Conservation (phyloP, 345 rosid genomes). For the Cardamine resedifolia region DNA sequence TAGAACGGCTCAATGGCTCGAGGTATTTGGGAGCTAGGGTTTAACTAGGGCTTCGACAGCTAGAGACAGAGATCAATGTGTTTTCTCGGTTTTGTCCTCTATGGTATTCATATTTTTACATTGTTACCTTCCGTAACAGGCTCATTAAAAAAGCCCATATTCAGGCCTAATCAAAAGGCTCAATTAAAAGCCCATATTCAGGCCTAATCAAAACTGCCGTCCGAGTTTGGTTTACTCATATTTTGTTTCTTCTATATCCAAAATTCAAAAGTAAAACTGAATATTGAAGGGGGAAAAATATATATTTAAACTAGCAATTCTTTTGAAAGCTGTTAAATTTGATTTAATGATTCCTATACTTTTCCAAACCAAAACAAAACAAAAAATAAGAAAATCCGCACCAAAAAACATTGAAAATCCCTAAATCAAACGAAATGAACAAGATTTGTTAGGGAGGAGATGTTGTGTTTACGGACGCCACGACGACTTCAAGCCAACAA, state of each 20-base stretch:
- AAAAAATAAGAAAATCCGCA: not conserved
- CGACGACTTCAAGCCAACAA: slow-evolving; percentile 64
- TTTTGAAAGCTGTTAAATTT: not conserved
- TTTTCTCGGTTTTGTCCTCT: slow-evolving; percentile 21
- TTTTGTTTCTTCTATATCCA: not conserved
- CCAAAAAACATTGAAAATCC: not conserved
- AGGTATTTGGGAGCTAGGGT: slow-evolving; percentile 9
- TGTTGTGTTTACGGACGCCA: slow-evolving; percentile 60
- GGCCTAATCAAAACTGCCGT: too few relatives aligned
- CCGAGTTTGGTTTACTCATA: not conserved
- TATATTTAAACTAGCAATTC: not conserved
- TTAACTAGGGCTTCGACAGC: slow-evolving; percentile 17
- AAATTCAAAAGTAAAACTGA: not conserved
- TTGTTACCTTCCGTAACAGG: not conserved
- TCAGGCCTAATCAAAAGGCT: too few relatives aligned
- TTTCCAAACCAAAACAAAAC: not conserved
- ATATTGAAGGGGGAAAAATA: not conserved
- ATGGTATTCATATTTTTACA: not conserved
- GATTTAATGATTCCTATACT: slow-evolving; percentile 20
- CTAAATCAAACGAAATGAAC: not conserved
- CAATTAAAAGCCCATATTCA: too few relatives aligned
- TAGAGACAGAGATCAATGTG: not conserved
- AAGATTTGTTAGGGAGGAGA: not conserved
- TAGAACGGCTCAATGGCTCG: slow-evolving; percentile 20
- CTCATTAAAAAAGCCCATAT: not conserved